A percentile compares a stretch with the other conserved stretches of the same genome.
These are phyloP conservation scores for Pestalotiopsis sp. DNA, from an alignment of 2,329 filamentous ascomycete genomes.

Conservation along the genomic window DNA sequence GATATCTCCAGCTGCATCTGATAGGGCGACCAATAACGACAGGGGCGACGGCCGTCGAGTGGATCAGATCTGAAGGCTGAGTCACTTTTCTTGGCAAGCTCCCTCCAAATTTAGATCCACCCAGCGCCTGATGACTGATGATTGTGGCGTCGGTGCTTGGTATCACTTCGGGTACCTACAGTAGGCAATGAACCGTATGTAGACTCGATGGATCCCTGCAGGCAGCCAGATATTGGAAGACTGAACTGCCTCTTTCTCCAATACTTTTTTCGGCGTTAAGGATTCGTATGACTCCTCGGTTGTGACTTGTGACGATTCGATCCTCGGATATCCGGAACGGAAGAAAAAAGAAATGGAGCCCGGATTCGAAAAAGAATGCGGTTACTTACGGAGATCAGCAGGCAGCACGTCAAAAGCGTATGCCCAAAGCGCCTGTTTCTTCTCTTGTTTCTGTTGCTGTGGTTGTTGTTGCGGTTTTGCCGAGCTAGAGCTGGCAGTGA, in stretches of 20 bases:
- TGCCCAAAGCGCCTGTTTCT: not conserved
- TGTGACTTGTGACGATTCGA: not conserved
- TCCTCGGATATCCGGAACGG: not conserved
- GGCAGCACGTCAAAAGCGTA: slow-evolving; percentile 4
- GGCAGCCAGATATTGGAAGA: not conserved
- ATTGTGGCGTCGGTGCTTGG: not conserved
- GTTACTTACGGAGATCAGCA: not conserved
- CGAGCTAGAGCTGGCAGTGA: not conserved
- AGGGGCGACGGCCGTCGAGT: not conserved
- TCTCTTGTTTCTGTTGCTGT: not conserved
- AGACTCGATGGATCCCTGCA: not conserved
- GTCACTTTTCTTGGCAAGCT: not conserved
- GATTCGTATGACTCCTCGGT: not conserved
- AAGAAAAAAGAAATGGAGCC: not conserved
- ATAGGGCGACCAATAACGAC: not conserved
- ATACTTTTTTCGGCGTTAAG: not conserved
- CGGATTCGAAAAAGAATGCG: not conserved
- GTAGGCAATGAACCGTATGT: not conserved
- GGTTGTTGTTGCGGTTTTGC: not conserved
- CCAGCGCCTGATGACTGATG: not conserved
- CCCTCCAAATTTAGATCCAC: slow-evolving; percentile 4
- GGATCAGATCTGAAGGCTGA: not conserved
- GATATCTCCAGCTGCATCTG: not conserved
- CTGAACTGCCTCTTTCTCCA: not conserved
- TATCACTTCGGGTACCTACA: not conserved